Evolutionary conservation across 2,329 filamentous ascomycete species (phyloP).

Genomic region (Fusarium begoniae): DNA sequence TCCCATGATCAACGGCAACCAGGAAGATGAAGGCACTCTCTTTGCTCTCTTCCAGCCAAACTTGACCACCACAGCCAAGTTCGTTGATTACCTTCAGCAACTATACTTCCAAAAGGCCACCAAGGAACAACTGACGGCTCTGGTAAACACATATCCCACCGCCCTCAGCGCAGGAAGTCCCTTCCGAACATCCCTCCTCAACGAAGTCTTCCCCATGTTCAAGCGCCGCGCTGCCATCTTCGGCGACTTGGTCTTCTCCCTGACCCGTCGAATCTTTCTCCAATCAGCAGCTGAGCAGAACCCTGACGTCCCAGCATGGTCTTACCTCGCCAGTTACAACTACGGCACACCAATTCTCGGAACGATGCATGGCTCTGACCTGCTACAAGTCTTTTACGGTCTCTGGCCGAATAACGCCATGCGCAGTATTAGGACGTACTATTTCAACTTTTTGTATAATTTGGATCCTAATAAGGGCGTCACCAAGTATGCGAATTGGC

Average conservation of each 20-base stretch:
- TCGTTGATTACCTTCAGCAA: conserved; percentile 69
- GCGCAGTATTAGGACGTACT: conserved; percentile 71
- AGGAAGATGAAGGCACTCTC: conserved; percentile 83
- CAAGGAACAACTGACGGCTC: conserved; percentile 57
- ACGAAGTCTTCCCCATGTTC: conserved; percentile 79
- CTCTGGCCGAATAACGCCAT: conserved; percentile 70
- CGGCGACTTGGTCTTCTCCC: conserved; percentile 79
- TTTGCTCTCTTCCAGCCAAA: conserved; percentile 77
- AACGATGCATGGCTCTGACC: conserved; percentile 77
- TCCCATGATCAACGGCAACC: conserved; percentile 71
- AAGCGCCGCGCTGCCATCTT: conserved; percentile 80
- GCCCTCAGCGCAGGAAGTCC: conserved; percentile 69
- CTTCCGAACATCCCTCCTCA: conserved; percentile 73
- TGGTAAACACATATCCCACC: conserved; percentile 72
- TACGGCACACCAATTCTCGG: conserved; percentile 77
- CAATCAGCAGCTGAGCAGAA: conserved; percentile 54
- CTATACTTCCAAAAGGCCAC: conserved; percentile 69
- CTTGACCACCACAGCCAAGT: conserved; percentile 66
- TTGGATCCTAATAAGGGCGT: conserved; percentile 72
- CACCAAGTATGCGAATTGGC: conserved; percentile 52
- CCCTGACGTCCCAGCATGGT: conserved; percentile 74
- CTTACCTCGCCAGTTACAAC: conserved; percentile 78
- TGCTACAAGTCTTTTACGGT: conserved; percentile 75
- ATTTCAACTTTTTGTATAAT: conserved; percentile 76
- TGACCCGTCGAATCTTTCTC: conserved; percentile 74